Conservation (phyloP, 169 alveolate genomes). For the Miamiensis avidus region DNA sequence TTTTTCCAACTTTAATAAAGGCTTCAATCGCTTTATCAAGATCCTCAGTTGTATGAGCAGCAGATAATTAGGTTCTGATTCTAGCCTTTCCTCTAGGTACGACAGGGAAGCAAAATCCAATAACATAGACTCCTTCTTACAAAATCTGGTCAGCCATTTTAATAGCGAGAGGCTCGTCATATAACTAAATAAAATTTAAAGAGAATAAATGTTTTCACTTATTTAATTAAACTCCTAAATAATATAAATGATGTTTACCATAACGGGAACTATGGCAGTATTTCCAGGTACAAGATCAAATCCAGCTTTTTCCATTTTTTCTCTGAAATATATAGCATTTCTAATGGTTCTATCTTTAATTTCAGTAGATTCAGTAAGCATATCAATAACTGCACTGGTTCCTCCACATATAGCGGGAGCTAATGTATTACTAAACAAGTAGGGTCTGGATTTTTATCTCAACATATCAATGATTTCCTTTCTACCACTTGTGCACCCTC, state of each 20-base stretch:
- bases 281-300: slow-evolving; percentile 54
- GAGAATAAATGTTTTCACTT: not conserved
- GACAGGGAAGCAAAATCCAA: slow-evolving; percentile 65
- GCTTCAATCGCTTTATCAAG: slow-evolving; percentile 57
- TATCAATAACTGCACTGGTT: slow-evolving; percentile 33
- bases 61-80: slow-evolving; percentile 54
- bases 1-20: slow-evolving; percentile 45
- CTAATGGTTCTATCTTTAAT: slow-evolving; percentile 26
- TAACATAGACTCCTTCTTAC: slow-evolving; percentile 46
- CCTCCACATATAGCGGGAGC: slow-evolving; percentile 76
- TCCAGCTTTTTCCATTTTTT: slow-evolving; percentile 55
- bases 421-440: slow-evolving; percentile 65
- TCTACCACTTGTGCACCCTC: slow-evolving; percentile 63
- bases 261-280: slow-evolving; percentile 67
- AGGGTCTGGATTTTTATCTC: slow-evolving; percentile 63
- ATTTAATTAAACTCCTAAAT: too few species aligned
- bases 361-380: slow-evolving; percentile 28
- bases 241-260: slow-evolving; percentile 37
- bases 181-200: not conserved
- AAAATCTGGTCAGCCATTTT: slow-evolving; percentile 51
- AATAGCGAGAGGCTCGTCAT: slow-evolving; percentile 55
- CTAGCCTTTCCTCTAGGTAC: slow-evolving; percentile 71
- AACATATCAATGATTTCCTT: slow-evolving; percentile 54
- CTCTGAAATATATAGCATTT: slow-evolving; percentile 51
- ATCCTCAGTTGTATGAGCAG: slow-evolving; percentile 59